Conservation (phyloP, 768 basidiomycete species). For the Pisolithus marmoratus region DNA sequence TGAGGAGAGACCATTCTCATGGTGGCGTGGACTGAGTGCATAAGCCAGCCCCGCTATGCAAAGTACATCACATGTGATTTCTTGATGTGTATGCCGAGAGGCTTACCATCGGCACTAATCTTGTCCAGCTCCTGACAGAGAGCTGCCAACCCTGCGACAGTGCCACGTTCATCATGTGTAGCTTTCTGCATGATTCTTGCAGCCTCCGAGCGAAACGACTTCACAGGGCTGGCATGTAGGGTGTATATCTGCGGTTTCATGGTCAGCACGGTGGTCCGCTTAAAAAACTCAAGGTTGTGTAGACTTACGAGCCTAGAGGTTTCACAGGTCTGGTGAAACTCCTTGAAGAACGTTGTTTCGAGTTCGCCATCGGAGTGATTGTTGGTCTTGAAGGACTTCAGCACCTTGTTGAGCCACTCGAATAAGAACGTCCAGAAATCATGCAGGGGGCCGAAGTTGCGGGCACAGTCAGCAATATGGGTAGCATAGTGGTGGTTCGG, state of each 20-base stretch:
- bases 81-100: too few relatives aligned
- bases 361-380: too few relatives aligned
- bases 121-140: conserved; percentile 19
- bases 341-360: not conserved
- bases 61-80: not conserved
- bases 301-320: not conserved
- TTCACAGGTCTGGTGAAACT: not conserved
- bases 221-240: too few relatives aligned
- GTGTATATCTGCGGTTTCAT: not conserved
- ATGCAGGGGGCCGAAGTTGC: too few relatives aligned
- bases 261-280: not conserved
- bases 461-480: too few relatives aligned
- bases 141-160: not conserved
- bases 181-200: too few relatives aligned
- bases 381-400: too few relatives aligned
- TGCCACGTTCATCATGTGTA: too few relatives aligned
- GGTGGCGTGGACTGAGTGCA: conserved; percentile 1
- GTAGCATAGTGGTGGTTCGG: too few relatives aligned
- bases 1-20: not conserved
- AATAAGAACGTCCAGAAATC: too few relatives aligned
- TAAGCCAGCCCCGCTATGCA: conserved; percentile 1
- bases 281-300: not conserved
- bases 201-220: too few relatives aligned
- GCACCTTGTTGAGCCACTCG: too few relatives aligned
- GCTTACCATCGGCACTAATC: conserved; percentile 17